Conservation (phyloP, 768 basidiomycete genomes). For the Boletus reticuloceps region DNA sequence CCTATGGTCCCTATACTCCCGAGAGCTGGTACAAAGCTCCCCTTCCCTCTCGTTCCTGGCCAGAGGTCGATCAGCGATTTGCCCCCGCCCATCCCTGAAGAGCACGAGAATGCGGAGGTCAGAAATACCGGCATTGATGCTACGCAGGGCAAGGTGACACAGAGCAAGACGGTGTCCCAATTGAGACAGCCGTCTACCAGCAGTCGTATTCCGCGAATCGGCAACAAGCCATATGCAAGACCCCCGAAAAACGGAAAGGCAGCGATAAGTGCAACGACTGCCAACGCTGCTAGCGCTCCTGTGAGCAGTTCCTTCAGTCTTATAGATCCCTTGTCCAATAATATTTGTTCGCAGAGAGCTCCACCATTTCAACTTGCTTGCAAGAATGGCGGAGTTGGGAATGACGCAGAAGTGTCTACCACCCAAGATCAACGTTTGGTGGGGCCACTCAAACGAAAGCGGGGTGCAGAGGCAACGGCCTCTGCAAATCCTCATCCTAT, state of each 20-base stretch:
- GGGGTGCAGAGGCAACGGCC: conserved; percentile 14
- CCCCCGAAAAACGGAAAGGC: conserved; percentile 20
- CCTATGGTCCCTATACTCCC: conserved; percentile 6
- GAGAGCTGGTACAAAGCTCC: conserved; percentile 18
- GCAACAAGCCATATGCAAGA: conserved; percentile 56
- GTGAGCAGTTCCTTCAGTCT: conserved; percentile 14
- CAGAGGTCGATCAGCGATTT: conserved; percentile 19
- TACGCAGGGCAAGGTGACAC: conserved; percentile 13
- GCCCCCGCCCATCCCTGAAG: conserved; percentile 35
- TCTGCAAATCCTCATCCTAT: conserved; percentile 26
- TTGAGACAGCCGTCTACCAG: conserved; percentile 46
- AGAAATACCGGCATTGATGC: conserved; percentile 10
- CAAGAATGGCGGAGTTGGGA: conserved; percentile 9
- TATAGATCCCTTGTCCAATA: background rate
- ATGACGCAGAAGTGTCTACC: conserved; percentile 9
- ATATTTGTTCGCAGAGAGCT: conserved; percentile 4
- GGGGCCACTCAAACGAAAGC: conserved; percentile 33
- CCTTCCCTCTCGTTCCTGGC: conserved; percentile 26
- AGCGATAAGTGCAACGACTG: conserved; percentile 4
- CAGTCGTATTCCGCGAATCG: conserved; percentile 62
- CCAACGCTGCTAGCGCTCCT: conserved; percentile 1
- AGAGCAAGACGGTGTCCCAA: conserved; percentile 38
- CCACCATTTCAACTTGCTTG: conserved; percentile 8
- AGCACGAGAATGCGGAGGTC: conserved; percentile 14
- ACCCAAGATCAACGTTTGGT: conserved; percentile 6